Evolutionary conservation across 2,329 filamentous ascomycete species (phyloP).

Genomic region (Bipolaris bicolor): DNA sequence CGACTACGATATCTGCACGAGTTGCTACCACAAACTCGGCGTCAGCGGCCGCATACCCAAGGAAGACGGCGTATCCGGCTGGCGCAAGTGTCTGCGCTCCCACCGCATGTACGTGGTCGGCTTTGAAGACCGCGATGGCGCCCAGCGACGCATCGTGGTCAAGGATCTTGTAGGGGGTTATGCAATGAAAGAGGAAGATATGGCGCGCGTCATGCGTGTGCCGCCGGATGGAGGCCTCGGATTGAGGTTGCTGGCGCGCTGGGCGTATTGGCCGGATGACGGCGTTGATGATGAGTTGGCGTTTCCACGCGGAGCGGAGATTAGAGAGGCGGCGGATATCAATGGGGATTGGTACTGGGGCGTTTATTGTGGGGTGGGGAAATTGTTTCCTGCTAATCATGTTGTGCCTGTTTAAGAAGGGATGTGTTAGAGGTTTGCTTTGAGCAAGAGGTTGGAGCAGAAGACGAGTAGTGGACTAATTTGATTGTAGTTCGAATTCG

Average conservation of each 20-base stretch:
- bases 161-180: conserved; percentile 79
- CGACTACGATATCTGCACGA: conserved; percentile 85
- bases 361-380: conserved; percentile 78
- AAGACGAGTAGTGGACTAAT: too few species aligned
- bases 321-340: conserved; percentile 82
- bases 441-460: too few species aligned
- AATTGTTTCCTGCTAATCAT: conserved; percentile 81
- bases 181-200: conserved; percentile 66
- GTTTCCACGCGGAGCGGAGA: conserved; percentile 83
- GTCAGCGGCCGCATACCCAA: conserved; percentile 67
- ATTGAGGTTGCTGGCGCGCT: conserved; percentile 67
- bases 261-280: conserved; percentile 77
- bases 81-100: conserved; percentile 79
- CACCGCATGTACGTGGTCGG: conserved; percentile 85
- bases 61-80: conserved; percentile 79
- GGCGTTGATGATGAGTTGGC: conserved; percentile 74
- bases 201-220: conserved; percentile 56
- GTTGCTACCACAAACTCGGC: conserved; percentile 76
- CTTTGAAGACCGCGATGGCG: conserved; percentile 72
- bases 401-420: conserved; percentile 40
- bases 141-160: conserved; percentile 70
- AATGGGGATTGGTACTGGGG: conserved; percentile 93
- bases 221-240: conserved; percentile 77
- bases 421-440: too few species aligned
- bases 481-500: background rate